Evolutionary conservation across 768 basidiomycete species (phyloP).

Genomic region (Lyophyllum atratum): DNA sequence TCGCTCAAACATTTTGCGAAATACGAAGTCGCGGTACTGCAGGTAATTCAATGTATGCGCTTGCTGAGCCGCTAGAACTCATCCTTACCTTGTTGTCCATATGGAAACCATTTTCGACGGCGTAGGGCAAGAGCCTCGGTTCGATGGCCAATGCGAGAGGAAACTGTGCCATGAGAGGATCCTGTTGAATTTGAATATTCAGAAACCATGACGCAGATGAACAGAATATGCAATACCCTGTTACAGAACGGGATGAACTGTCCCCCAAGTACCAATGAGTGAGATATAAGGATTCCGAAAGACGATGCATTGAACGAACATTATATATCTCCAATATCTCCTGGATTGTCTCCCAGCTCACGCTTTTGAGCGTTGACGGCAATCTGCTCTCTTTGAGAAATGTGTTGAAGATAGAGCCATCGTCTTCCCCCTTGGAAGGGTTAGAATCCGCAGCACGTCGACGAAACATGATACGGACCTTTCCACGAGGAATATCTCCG

Average conservation of each 20-base stretch:
- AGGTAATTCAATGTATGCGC: not conserved
- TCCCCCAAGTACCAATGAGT: conserved; percentile 16
- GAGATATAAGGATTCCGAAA: conserved; percentile 13
- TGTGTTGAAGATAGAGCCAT: conserved; percentile 62
- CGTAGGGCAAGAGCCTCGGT: conserved; percentile 71
- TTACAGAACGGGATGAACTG: conserved; percentile 80
- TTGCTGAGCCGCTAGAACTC: not conserved
- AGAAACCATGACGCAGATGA: conserved; percentile 10
- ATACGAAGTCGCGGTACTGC: conserved; percentile 84
- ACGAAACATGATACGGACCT: conserved; percentile 31
- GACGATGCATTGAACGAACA: conserved; percentile 40
- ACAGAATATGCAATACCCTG: conserved; percentile 46
- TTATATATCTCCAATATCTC: conserved; percentile 72
- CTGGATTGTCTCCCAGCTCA: conserved; percentile 64
- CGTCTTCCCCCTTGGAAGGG: conserved; percentile 61
- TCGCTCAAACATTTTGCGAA: conserved; percentile 83
- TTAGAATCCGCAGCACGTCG: conserved; percentile 6
- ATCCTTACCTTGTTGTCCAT: conserved; percentile 75
- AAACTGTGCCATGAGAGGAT: conserved; percentile 77
- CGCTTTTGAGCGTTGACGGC: conserved; percentile 56
- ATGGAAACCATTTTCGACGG: conserved; percentile 70
- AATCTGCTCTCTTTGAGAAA: conserved; percentile 73
- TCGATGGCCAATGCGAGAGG: conserved; percentile 78
- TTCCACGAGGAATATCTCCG: conserved; percentile 67
- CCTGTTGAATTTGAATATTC: conserved; percentile 43